phyloP scores from a whole-genome alignment of 2,329 filamentous ascomycete species.

The Leptosphaerulina australis region DNA sequence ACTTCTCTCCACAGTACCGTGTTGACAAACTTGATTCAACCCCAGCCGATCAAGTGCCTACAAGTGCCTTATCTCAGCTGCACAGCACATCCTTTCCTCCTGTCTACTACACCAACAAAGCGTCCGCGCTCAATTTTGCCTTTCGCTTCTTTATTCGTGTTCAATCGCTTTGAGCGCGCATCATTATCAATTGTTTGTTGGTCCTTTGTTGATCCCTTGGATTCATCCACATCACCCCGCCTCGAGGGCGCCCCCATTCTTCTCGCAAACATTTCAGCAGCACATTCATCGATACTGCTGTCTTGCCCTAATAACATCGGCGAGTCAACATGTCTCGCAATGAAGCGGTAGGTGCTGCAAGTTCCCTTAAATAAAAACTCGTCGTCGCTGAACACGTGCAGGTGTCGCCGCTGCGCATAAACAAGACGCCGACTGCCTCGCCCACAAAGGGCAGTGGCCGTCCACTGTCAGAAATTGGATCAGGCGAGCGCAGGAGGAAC shows the following conservation, averaged over 20 bases:
- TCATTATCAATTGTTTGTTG: constrained; percentile 12
- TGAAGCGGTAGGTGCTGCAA: constrained; percentile 46
- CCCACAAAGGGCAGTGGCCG: constrained; percentile 65
- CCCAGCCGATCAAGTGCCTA: constrained; percentile 9
- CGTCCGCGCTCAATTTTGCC: constrained; percentile 6
- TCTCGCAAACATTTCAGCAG: constrained; percentile 4
- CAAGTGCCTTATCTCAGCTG: constrained; percentile 13
- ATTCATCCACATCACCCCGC: constrained; percentile 9
- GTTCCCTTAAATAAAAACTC: background rate
- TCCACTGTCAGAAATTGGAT: constrained; percentile 87
- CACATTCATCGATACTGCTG: background rate
- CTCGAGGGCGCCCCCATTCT: constrained; percentile 15
- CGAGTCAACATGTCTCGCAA: constrained; percentile 47
- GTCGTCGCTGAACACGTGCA: constrained; percentile 42
- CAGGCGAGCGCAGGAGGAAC: constrained; percentile 84
- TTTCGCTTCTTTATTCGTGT: constrained; percentile 15
- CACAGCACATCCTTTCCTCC: constrained; percentile 14
- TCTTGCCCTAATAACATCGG: constrained; percentile 6
- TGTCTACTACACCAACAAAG: constrained; percentile 10
- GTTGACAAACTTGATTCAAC: constrained; percentile 15
- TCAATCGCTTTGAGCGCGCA: constrained; percentile 3
- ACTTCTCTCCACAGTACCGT: constrained; percentile 8
- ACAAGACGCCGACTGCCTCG: constrained; percentile 69
- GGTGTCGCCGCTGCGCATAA: constrained; percentile 80
- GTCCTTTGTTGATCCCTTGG: constrained; percentile 2